These are phyloP conservation scores for Boletellus ananiceps DNA, from an alignment of 768 basidiomycete genomes.

Conservation along the genomic window DNA sequence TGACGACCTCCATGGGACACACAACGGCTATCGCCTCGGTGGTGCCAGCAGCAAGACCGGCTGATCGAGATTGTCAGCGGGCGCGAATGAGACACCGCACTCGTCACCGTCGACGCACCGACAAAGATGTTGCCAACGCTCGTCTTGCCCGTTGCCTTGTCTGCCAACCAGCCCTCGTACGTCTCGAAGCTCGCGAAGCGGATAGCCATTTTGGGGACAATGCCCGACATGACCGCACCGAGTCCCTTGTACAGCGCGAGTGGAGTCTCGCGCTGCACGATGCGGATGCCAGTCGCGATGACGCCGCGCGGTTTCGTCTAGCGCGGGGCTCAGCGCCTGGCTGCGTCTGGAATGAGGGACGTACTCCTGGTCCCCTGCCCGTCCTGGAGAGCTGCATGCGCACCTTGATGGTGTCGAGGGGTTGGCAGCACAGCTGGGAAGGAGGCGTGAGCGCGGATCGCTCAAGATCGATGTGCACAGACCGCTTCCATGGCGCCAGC, in stretches of 20 bases:
- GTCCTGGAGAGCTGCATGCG: constrained; percentile 98
- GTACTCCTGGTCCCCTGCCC: constrained; percentile 73
- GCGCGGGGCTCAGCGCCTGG: constrained; percentile 2
- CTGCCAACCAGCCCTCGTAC: constrained; percentile 81
- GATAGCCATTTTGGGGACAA: constrained; percentile 99
- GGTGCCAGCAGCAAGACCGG: constrained; percentile 92
- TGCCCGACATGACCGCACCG: constrained; percentile 93
- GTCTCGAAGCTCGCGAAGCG: constrained; percentile 97
- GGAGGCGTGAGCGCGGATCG: background rate
- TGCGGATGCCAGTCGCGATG: constrained; percentile 83
- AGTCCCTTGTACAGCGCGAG: constrained; percentile 97
- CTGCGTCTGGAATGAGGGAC: constrained; percentile 29
- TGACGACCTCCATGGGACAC: constrained; percentile 99
- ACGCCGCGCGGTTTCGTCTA: constrained; percentile 92
- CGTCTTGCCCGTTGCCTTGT: constrained; percentile 74
- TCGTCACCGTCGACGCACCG: constrained; percentile 44
- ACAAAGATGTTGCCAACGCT: constrained; percentile 79
- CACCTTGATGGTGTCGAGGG: constrained; percentile 98
- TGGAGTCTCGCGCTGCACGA: constrained; percentile 87
- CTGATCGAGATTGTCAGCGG: constrained; percentile 36
- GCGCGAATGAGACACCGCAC: too few species aligned
- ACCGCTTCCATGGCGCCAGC: constrained; percentile 94
- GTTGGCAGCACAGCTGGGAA: constrained; percentile 73
- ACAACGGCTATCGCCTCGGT: constrained; percentile 94
- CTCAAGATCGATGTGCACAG: constrained; percentile 20